Base-by-base conservation (phyloP, 495 filamentous ascomycete species). In the Talaromyces adpressus region DNA sequence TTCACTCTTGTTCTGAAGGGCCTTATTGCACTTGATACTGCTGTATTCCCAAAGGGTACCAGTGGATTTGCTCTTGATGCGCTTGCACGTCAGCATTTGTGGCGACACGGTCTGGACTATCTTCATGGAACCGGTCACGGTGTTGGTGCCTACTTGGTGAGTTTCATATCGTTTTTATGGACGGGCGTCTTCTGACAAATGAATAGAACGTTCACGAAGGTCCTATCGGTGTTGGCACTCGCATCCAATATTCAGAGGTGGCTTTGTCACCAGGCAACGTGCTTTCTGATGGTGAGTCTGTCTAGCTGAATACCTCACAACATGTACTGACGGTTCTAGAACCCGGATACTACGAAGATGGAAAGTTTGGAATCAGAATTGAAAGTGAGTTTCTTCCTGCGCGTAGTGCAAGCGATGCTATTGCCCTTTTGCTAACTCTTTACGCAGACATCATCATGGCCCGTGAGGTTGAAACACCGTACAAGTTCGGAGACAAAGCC, bases 271-370 rank as follows among this genome's bases (percentile, higher is more conserved):
- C 88, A n/a, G 95, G 95, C 53, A 97, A 97, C 71, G 93, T 98
- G 51, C 84, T 97, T 64, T 97, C 92, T 4, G 88, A 96, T 71
- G 85, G 81, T 84, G 69, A 39, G 76, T 60, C 32, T 29, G 9
- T 39, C 5, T 11, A 53, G 25, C 59, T 25, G 8, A 7, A 49
- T 5, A 14, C 6, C 6, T 60, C 47, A 20, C 16, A 14, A 7
- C 9, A 25, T 7, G 25, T 59, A 56, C 59, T 63, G 27, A 71
- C 23, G 61, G 58, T 32, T 70, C n/a, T 64, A 84, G 93, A 99
- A 72, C 95, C 94, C 14, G 95, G 95, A 32, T 99, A 92, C 77
- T 99, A 99, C 76, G 95, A 98, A 75, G 95, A 99, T 69, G 95
- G 92, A 53, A 87, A 87, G 9, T 99, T 95, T 70, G 95, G 95